These are phyloP conservation scores for Trichoderma arundinaceum DNA, from an alignment of 2,329 filamentous ascomycete genomes.

Conservation along the genomic window DNA sequence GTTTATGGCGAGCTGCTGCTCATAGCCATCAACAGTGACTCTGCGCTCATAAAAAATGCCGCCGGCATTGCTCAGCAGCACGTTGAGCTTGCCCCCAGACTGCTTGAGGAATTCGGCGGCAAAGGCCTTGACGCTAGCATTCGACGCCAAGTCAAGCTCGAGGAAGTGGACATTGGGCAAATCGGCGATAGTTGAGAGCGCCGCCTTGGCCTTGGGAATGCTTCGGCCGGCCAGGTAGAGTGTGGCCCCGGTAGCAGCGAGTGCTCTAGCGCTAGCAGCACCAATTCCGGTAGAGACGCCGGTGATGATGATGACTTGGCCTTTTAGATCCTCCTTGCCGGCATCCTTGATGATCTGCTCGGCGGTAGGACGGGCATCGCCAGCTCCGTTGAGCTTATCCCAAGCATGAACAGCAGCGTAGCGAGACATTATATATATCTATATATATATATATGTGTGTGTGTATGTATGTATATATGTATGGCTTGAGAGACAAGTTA, in stretches of 20 bases:
- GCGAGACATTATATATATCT: conserved; percentile 17
- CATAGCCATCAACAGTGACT: conserved; percentile 36
- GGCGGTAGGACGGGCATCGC: conserved; percentile 49
- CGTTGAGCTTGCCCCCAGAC: conserved; percentile 33
- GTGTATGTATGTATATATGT: neutral
- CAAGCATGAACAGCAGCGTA: conserved; percentile 45
- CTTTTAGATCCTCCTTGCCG: conserved; percentile 40
- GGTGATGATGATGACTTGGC: conserved; percentile 51
- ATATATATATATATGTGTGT: neutral
- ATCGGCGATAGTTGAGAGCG: conserved; percentile 31
- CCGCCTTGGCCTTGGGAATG: conserved; percentile 33
- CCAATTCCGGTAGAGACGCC: conserved; percentile 52
- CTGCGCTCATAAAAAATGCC: conserved; percentile 32
- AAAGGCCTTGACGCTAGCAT: conserved; percentile 37
- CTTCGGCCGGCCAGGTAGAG: conserved; percentile 35
- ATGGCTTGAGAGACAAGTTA: neutral
- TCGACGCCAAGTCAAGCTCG: conserved; percentile 37
- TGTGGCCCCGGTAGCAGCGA: conserved; percentile 45
- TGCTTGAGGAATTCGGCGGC: conserved; percentile 34
- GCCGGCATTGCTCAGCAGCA: conserved; percentile 37
- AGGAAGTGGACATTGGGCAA: conserved; percentile 32
- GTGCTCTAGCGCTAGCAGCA: conserved; percentile 50
- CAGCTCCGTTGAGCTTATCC: conserved; percentile 39
- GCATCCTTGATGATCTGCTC: conserved; percentile 47
- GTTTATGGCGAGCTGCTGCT: conserved; percentile 58